Evolutionary conservation across 225 moss, liverwort and hornwort species (phyloP).

Genomic region (Asterella californica): DNA sequence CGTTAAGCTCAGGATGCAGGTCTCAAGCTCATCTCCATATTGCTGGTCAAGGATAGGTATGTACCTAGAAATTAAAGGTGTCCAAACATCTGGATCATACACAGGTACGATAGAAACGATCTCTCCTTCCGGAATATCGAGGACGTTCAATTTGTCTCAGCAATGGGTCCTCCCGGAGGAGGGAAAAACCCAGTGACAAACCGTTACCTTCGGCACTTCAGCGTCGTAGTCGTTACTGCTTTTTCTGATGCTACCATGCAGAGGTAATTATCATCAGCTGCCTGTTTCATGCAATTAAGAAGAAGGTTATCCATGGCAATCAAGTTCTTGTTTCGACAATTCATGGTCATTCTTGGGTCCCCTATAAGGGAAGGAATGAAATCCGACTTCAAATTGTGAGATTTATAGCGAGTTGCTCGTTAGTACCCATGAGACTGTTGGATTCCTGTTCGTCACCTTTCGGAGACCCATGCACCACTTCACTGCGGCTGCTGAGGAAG

Average conservation of each 20-base stretch:
- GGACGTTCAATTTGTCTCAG: constrained; percentile 80
- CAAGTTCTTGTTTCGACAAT: background rate
- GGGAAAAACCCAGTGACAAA: constrained; percentile 80
- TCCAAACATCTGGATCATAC: background rate
- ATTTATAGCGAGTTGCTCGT: too few relatives aligned
- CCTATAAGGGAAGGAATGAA: too few relatives aligned
- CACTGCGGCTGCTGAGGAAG: too few relatives aligned
- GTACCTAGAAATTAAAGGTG: background rate
- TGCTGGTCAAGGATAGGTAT: background rate
- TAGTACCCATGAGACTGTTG: too few relatives aligned
- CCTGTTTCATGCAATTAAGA: background rate
- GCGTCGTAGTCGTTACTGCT: constrained; percentile 66
- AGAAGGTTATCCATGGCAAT: background rate
- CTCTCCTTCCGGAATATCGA: constrained; percentile 65
- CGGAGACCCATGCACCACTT: too few relatives aligned
- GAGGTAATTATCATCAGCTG: constrained; percentile 42
- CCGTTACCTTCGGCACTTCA: constrained; percentile 79
- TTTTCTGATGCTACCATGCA: constrained; percentile 84
- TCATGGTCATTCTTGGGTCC: background rate
- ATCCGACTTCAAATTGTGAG: too few relatives aligned
- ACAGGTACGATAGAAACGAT: constrained; percentile 74
- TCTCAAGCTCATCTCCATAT: background rate
- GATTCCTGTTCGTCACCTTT: too few relatives aligned
- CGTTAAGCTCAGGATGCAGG: background rate
- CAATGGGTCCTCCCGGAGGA: constrained; percentile 79